phyloP scores from a whole-genome alignment of 345 rosid genomes.

The Luvunga scandens region DNA sequence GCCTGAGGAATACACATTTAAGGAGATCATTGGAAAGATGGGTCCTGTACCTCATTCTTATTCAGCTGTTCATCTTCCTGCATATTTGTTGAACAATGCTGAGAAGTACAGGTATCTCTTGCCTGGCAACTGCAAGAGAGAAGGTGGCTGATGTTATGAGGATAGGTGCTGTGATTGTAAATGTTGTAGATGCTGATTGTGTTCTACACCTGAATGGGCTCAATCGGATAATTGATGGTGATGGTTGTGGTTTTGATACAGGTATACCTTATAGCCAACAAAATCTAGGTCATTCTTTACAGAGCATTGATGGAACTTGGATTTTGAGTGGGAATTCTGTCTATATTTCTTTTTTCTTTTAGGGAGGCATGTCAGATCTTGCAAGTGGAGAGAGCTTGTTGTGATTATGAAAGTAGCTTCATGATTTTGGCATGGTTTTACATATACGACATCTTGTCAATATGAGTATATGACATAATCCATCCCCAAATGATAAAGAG shows the following conservation, averaged over 20 bases:
- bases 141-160: constrained; percentile 50
- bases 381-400: constrained; percentile 14
- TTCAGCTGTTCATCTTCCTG: constrained; percentile 85
- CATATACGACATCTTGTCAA: constrained; percentile 16
- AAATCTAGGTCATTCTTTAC: constrained; percentile 15
- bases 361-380: constrained; percentile 22
- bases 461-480: constrained; percentile 9
- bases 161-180: constrained; percentile 7
- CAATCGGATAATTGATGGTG: constrained; percentile 9
- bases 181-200: constrained; percentile 18
- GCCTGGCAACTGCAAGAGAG: constrained; percentile 88
- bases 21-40: constrained; percentile 85
- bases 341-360: constrained; percentile 5
- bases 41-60: constrained; percentile 73
- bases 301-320: constrained; percentile 4
- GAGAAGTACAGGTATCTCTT: constrained; percentile 67
- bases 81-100: constrained; percentile 60
- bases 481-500: constrained; percentile 13
- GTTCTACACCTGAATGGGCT: constrained; percentile 19
- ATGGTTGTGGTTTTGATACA: constrained; percentile 17
- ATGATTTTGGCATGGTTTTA: not conserved
- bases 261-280: constrained; percentile 13
- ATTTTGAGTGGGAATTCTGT: constrained; percentile 23
- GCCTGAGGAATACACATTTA: constrained; percentile 89
- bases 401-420: constrained; percentile 14